A percentile compares a stretch with the other conserved stretches of the same genome.
Conservation (phyloP, 345 rosid genomes). For the Microcos paniculata region DNA sequence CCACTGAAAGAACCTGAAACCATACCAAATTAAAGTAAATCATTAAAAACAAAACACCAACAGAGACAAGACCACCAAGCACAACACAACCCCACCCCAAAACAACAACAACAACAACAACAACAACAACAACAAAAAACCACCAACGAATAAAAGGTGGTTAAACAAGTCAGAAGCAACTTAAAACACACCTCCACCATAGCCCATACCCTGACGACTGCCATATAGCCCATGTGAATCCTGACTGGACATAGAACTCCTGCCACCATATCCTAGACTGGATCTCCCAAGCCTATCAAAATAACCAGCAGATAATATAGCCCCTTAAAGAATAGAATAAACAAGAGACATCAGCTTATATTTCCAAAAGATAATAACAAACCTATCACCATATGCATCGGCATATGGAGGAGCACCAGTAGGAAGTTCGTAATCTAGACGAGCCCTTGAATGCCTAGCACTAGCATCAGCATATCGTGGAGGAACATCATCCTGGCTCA, state of each 20-base stretch:
- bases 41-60: constrained; percentile 5
- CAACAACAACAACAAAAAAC: too few species aligned
- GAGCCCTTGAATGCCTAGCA: constrained; percentile 82
- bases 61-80: neutral
- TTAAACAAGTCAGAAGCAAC: neutral
- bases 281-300: constrained; percentile 79
- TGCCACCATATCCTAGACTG: constrained; percentile 70
- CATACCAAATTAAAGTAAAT: constrained; percentile 9
- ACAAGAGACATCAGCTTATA: neutral
- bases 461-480: constrained; percentile 73
- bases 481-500: constrained; percentile 76
- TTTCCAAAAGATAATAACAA: constrained; percentile 14
- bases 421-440: constrained; percentile 77
- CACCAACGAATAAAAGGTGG: too few species aligned
- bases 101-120: too few species aligned
- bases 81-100: neutral
- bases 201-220: constrained; percentile 77
- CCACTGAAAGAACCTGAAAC: constrained; percentile 76
- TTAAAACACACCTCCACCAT: constrained; percentile 62
- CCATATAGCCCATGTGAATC: constrained; percentile 79
- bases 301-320: constrained; percentile 14
- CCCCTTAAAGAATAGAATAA: neutral
- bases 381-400: constrained; percentile 89
- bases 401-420: constrained; percentile 66
- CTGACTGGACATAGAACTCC: constrained; percentile 71